Conservation (phyloP, 306 rosid genomes). For the Albizia julibrissin region DNA sequence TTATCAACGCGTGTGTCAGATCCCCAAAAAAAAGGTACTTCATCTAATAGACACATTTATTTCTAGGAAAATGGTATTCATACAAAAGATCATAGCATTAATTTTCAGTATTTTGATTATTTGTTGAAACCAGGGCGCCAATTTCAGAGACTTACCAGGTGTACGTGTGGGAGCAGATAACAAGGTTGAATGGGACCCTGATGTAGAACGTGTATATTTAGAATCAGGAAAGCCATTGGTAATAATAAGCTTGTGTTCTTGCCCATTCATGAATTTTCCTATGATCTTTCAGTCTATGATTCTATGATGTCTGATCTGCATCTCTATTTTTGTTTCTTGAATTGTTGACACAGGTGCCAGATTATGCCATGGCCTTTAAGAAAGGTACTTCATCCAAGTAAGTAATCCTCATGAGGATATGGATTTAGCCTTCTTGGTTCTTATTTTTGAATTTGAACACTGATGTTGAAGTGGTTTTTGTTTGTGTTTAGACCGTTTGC, state of each 20-base stretch:
- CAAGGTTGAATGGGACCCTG: slow-evolving; percentile 70
- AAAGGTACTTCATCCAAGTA: slow-evolving; percentile 76
- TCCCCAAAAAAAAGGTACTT: slow-evolving; percentile 72
- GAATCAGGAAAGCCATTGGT: slow-evolving; percentile 88
- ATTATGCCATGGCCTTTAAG: slow-evolving; percentile 75
- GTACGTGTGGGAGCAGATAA: slow-evolving; percentile 63
- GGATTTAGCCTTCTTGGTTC: not conserved
- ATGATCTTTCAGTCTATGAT: not conserved
- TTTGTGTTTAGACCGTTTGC: slow-evolving; percentile 67
- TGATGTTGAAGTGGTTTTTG: not conserved
- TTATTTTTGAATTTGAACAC: not conserved
- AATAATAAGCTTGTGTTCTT: not conserved
- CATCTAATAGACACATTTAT: not conserved
- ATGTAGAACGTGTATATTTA: slow-evolving; percentile 48
- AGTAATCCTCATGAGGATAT: slow-evolving; percentile 13
- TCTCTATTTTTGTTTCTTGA: not conserved
- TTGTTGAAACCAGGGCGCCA: slow-evolving; percentile 58
- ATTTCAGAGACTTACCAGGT: slow-evolving; percentile 78
- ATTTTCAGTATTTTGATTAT: not conserved
- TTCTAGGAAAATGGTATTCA: not conserved
- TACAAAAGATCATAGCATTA: not conserved
- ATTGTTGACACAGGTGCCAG: slow-evolving; percentile 56
- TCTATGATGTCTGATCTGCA: not conserved
- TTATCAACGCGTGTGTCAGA: slow-evolving; percentile 58
- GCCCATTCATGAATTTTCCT: not conserved